Base-by-base conservation (phyloP, 768 basidiomycete genomes). In the Suillus fuscotomentosus region DNA sequence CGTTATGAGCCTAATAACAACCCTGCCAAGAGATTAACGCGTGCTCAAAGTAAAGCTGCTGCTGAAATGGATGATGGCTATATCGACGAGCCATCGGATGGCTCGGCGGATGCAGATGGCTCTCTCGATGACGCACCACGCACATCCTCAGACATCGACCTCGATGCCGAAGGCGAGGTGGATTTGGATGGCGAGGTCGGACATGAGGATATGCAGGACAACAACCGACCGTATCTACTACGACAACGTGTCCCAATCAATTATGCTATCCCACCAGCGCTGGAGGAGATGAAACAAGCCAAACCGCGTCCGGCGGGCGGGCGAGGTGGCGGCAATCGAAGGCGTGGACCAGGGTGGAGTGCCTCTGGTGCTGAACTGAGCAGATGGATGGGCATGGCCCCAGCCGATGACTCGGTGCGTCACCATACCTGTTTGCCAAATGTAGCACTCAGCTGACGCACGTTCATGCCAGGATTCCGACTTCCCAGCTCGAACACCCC, bases 181-280 rank as follows among this genome's bases (percentile, higher is more conserved):
- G 83, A 83, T 66, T 75, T 69, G 3, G 82, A 82, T 64, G 71
- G 69, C 2, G 80, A 79, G 55, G 76, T 65, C 0, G 81, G 79
- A 24, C 78, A 72, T 4, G 81, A 75, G 63, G 83, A 84, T 61
- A 60, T 76, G 17, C 82, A 82, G 54, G 0, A 1, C 10, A 75
- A 77, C 34, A 71, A 73, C 36, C 65, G 63, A 70, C 71, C 73
- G 22, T 94, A 94, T 69, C 71, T 86, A 0, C 79, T 94, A 43
- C 80, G 92, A 22, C 85, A 87, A 70, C 80, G 92, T 60, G 72
- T 70, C 82, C 84, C 68, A 60, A 86, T 94, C 69, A 92, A 94
- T 71, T 94, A 94, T 63, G 88, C 88, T 14, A 90, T 93, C 24
- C 91, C 90, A 1, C 92, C 92, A 0, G 89, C 92, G 1, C 78